phyloP scores from a whole-genome alignment of 176 grass and related monocot genomes.

The Canna indica region DNA sequence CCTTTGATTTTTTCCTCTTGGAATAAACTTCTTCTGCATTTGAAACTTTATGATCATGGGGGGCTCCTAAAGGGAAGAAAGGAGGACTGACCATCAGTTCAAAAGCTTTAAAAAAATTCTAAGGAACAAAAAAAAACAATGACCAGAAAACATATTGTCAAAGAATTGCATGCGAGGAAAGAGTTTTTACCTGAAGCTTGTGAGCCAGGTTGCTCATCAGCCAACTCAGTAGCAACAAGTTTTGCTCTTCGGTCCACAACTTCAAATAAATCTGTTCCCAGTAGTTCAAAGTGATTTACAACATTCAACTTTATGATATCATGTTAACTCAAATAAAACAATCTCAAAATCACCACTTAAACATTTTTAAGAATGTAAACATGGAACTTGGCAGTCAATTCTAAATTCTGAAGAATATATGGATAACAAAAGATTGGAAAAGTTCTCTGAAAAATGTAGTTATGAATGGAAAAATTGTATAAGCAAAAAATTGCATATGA shows the following conservation, averaged over 20 bases:
- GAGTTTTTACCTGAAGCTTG: slow-evolving; percentile 57
- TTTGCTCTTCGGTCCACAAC: slow-evolving; percentile 94
- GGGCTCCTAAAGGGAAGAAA: slow-evolving; percentile 14
- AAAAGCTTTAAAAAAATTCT: neutral
- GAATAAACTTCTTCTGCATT: slow-evolving; percentile 44
- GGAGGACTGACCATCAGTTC: slow-evolving; percentile 1
- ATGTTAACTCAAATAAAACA: slow-evolving; percentile 1
- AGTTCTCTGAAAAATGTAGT: neutral
- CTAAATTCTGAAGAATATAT: neutral
- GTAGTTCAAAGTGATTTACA: slow-evolving; percentile 13
- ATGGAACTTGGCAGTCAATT: neutral
- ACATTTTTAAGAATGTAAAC: neutral
- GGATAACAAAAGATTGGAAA: neutral
- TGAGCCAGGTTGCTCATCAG: slow-evolving; percentile 55
- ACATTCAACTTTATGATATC: slow-evolving; percentile 18
- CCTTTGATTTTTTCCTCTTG: slow-evolving; percentile 58
- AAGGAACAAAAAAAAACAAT: slow-evolving; percentile 16
- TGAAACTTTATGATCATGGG: slow-evolving; percentile 21
- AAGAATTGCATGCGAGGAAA: slow-evolving; percentile 3
- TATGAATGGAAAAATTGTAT: neutral
- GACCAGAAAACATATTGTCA: slow-evolving; percentile 3
- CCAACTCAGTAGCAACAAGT: slow-evolving; percentile 71
- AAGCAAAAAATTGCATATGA: neutral
- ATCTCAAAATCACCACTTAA: no score
- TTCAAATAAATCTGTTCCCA: slow-evolving; percentile 78